A percentile compares a stretch with the other conserved stretches of the same genome.
Evolutionary conservation across 164 flowering plant species (phyloP).

Genomic region (Warburgia ugandensis): DNA sequence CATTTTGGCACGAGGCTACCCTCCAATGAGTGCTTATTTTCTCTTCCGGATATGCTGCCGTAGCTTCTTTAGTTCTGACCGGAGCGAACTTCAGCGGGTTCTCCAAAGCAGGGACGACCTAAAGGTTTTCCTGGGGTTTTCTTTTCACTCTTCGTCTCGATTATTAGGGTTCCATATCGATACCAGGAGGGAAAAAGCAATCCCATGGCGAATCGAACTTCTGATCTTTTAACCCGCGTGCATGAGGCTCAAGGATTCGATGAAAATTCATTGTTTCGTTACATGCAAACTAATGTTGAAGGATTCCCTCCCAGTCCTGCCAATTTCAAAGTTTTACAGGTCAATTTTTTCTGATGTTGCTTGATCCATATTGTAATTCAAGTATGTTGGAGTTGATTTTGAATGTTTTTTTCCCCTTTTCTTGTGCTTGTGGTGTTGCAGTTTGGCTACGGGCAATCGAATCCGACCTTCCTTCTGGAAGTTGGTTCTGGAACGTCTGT

Average conservation of each 20-base stretch:
- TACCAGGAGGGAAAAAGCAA: no score
- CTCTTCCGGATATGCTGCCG: no score
- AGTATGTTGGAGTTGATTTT: no score
- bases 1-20: no score
- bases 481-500: constrained; percentile 27
- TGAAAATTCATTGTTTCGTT: constrained; percentile 43
- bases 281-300: constrained; percentile 40
- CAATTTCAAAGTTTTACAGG: constrained; percentile 53
- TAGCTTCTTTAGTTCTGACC: no score
- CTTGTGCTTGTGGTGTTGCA: constrained; percentile 13
- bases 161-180: no score
- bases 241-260: constrained; percentile 42
- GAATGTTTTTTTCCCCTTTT: not conserved
- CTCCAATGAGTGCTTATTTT: no score
- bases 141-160: no score
- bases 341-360: constrained; percentile 6
- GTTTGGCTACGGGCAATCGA: constrained; percentile 99
- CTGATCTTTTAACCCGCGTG: constrained; percentile 39
- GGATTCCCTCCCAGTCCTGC: constrained; percentile 61
- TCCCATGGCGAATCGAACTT: constrained; percentile 65
- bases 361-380: not conserved
- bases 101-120: no score
- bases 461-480: constrained; percentile 80
- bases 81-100: no score
- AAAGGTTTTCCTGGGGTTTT: no score